phyloP scores from a whole-genome alignment of 2,329 filamentous ascomycete species.

The Microdochium nivale region DNA sequence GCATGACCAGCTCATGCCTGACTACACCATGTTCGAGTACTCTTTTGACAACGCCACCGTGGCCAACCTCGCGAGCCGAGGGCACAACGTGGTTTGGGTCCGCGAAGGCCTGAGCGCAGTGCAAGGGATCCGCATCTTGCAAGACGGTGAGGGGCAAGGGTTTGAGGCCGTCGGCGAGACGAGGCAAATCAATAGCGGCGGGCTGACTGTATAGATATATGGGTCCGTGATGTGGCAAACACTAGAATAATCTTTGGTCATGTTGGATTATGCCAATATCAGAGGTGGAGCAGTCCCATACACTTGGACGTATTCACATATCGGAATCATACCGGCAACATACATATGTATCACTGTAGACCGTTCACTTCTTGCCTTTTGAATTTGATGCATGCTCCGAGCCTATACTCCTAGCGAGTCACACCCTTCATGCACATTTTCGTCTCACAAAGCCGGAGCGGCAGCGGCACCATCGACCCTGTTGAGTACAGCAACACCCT shows the following conservation, averaged over 20 bases:
- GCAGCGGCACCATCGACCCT: slow-evolving; percentile 32
- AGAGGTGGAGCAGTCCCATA: too few relatives aligned
- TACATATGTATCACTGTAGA: too few relatives aligned
- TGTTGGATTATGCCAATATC: too few relatives aligned
- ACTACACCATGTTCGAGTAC: slow-evolving; percentile 59
- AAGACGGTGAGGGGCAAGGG: slow-evolving; percentile 40
- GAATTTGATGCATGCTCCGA: too few relatives aligned
- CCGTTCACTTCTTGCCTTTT: too few relatives aligned
- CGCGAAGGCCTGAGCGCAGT: slow-evolving; percentile 56
- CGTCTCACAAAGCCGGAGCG: neutral
- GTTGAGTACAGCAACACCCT: slow-evolving; percentile 58
- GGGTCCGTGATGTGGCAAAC: neutral
- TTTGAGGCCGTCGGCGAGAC: slow-evolving; percentile 76
- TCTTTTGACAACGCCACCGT: slow-evolving; percentile 57
- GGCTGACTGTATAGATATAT: slow-evolving; percentile 34
- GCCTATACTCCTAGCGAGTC: too few relatives aligned
- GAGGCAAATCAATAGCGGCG: slow-evolving; percentile 63
- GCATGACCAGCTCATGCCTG: slow-evolving; percentile 77
- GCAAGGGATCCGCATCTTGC: slow-evolving; percentile 55
- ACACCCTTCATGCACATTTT: neutral
- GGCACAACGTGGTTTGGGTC: slow-evolving; percentile 67
- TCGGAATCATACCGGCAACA: too few relatives aligned
- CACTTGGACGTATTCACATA: too few relatives aligned
- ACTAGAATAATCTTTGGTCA: too few relatives aligned
- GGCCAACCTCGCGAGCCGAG: slow-evolving; percentile 50